Evolutionary conservation across 441 rosid genomes (phyloP), one percentile per base, ranked within the genome.

Genomic region (Melastoma candidum): DNA sequence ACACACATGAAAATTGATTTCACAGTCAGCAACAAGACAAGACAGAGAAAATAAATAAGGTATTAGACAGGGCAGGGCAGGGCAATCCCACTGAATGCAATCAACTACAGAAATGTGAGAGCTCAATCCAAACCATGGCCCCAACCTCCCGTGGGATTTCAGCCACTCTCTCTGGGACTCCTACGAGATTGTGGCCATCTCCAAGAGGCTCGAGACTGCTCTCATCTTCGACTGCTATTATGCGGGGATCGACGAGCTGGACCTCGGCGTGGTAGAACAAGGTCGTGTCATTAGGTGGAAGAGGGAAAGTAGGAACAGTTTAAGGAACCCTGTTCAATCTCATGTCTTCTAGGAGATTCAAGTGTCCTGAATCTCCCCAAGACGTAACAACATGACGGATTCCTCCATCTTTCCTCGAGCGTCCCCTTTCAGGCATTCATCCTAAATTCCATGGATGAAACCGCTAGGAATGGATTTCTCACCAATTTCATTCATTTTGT

Each of bases 101-200:
- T 36, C 41, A 36, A 36, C 41, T 4, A 36, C 41, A 36, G 41
- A 36, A 36, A 36, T 36, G 41, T 36, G 41, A 36, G 41, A 2
- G 6, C 41, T 36, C 41, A 36, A 36, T 36, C 41, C 41, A 36
- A 36, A 36, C 8, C 41, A 36, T 36, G 41, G 41, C 41, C 41
- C 41, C 41, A 36, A 39, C 32, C 3, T 11, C 2, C 49, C 53
- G 4, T 86, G 95, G 97, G 94, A 90, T 65, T 79, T 76, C 56
- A 58, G 65, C 57, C 81, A 82, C 25, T 84, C 85, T 0, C 67
- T 90, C 8, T 77, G 80, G 77, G 97, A 86, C 70, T 70, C 92
- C 0, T 74, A 80, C 44, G 97, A 88, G 78, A 73, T 85, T 56
- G 77, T 83, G 53, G 63, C 71, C 0, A 68, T 83, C 14, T 45